Conservation (phyloP, 1,139 yeast genomes). For the Pichia sp. region DNA sequence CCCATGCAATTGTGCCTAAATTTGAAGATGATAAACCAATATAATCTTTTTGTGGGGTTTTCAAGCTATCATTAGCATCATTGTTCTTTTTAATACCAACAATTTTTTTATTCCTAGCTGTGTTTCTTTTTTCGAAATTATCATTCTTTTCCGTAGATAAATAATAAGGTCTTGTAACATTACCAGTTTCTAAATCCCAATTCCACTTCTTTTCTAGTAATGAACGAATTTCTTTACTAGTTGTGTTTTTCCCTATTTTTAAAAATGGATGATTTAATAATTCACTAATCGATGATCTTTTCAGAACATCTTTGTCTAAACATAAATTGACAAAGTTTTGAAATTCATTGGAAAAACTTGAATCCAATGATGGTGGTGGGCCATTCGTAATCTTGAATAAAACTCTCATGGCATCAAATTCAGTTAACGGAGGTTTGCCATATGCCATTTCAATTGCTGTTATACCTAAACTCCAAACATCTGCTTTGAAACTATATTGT, state of each 20-base stretch:
- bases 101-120: not conserved
- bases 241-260: conserved; percentile 20
- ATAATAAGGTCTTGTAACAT: conserved; percentile 20
- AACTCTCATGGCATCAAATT: conserved; percentile 76
- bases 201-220: conserved; percentile 25
- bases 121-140: not conserved
- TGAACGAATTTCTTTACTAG: conserved; percentile 15
- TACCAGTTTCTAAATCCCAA: conserved; percentile 30
- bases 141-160: conserved; percentile 18
- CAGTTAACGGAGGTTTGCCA: conserved; percentile 78
- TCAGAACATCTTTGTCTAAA: conserved; percentile 39
- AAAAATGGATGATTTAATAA: conserved; percentile 42
- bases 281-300: conserved; percentile 37
- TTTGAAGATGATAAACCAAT: not conserved
- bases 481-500: conserved; percentile 85
- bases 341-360: conserved; percentile 31
- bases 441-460: conserved; percentile 78
- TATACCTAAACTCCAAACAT: conserved; percentile 93
- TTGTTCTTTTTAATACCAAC: not conserved
- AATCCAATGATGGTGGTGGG: conserved; percentile 44
- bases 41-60: not conserved
- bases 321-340: conserved; percentile 46
- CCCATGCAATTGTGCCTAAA: conserved; percentile 8
- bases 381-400: conserved; percentile 50
- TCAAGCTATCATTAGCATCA: not conserved